Base-by-base conservation (phyloP, 2,329 filamentous ascomycete species). In the Diaporthe sp. region DNA sequence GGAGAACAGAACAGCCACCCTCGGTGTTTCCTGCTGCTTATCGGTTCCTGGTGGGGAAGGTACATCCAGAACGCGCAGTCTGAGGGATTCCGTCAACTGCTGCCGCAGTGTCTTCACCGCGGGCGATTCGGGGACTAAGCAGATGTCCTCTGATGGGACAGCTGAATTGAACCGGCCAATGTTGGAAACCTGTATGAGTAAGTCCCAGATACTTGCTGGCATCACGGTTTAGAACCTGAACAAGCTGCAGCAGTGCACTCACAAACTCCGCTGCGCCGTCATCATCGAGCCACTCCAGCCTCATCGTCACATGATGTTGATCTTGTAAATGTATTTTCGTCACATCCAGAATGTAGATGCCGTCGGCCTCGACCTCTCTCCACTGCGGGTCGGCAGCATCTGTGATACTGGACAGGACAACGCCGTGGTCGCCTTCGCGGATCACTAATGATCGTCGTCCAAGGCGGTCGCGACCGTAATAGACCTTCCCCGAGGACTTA, bases 1-100 rank as follows among this genome's bases (percentile, higher is more conserved):
- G 0, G 97, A 99, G 83, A 98, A 99, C 0, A 99, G 87, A 1
- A 99, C 88, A 0, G 95, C 95, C 20, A 98, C 84, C 73, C 89
- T 90, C 25, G 90, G 87, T 89, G 25, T 90, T 87, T 77, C 88
- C 85, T 13, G 77, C 7, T 78, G 49, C n/a, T 79, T 79, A 10
- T 78, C 67, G 0, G 78, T 78, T 39, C 57, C 76, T 60, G 34
- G 75, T 74, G 8, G 80, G 83, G 57, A 76, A 90, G 94, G 94
- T 8, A 97, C 90, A 57, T 91, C 87, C 12, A 91, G 83, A 22
- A 95, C 87, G 57, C 95, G 91, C 10, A 92, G 82, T 74, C 87
- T 86, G 9, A 97, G 84, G 6, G 94, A 94, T 71, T 89, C 86
- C 12, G 85, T 83, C 17, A 97, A 86, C 70, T 88, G 88, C 12